Base-by-base conservation (phyloP, 495 filamentous ascomycete species). In the Podospora bellae-mahoneyi region DNA sequence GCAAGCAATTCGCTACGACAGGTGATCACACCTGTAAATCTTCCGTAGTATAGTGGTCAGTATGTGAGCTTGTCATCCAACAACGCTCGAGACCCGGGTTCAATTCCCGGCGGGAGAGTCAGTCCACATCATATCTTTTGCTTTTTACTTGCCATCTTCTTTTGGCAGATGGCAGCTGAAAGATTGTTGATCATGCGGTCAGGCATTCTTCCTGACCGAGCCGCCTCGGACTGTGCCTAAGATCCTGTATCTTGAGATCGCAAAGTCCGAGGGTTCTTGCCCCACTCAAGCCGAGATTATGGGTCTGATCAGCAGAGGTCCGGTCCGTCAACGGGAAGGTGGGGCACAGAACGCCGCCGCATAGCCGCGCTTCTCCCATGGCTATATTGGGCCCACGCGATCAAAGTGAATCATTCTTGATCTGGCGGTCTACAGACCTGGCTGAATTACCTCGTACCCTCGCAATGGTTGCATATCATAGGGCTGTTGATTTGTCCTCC, bases 51-150 rank as follows among this genome's bases (percentile, higher is more conserved):
- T 58, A 58, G 55, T 58, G 55, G 55, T 58, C 55, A 58, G 55
- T 58, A 58, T 58, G 55, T 58, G 55, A 58, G 55, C 55, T 58
- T 58, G 55, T 58, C 55, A 58, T 58, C 55, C 55, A 58, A 58
- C 55, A 58, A 58, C 55, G 55, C 55, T 58, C 55, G 55, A 58
- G 55, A 58, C 55, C 55, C 55, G 55, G 55, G 55, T 58, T 58
- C 55, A 58, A 58, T 58, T 58, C 55, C 55, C 55, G 55, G 55
- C 55, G 55, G 55, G 55, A 58, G 55, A 58, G 55, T 58, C 55
- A 58, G 55, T 58, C 55, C n/a, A 26, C 55, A 20, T 58, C 23
- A 23, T 58, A 58, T 13, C 1, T 26, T 19, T 20, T 58, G 55
- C 39, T 13, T 58, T 19, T 58, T 20, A 23, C 23, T 23, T 23